phyloP scores from a whole-genome alignment of 2,329 filamentous ascomycete genomes.

The Cordyceps cateniannulata region DNA sequence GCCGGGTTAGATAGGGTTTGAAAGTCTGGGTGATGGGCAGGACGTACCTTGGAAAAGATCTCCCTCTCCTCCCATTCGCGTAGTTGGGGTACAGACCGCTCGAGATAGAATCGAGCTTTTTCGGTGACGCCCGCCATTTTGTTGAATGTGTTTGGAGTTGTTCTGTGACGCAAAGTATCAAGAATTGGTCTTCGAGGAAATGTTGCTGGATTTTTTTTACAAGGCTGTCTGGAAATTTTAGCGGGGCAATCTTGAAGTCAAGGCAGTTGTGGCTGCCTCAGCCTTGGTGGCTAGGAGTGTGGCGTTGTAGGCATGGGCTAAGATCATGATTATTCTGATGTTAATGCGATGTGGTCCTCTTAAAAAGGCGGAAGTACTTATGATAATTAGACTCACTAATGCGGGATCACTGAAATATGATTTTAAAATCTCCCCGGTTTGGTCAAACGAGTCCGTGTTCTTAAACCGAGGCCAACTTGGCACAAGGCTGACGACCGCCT shows the following conservation, averaged over 20 bases:
- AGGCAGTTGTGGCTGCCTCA: conserved; percentile 11
- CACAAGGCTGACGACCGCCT: too few species aligned
- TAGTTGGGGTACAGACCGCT: conserved; percentile 85
- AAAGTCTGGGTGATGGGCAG: neutral
- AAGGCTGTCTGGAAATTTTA: conserved; percentile 21
- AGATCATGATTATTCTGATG: too few species aligned
- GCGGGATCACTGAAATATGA: too few species aligned
- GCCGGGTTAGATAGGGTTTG: neutral
- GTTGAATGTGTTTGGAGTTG: neutral
- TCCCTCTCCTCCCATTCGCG: conserved; percentile 88
- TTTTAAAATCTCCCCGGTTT: too few species aligned
- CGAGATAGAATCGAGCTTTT: conserved; percentile 91
- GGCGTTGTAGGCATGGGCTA: too few species aligned
- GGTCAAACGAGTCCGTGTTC: too few species aligned
- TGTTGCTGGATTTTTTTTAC: conserved; percentile 17
- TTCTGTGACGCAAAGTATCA: neutral
- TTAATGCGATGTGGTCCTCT: too few species aligned
- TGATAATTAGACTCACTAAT: too few species aligned
- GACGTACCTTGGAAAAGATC: conserved; percentile 70
- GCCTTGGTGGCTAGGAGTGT: conserved; percentile 13
- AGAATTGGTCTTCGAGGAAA: neutral
- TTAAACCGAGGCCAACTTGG: too few species aligned
- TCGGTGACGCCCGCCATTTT: conserved; percentile 78
- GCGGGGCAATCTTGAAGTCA: conserved; percentile 14
- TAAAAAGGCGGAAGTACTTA: too few species aligned